Base-by-base conservation (phyloP, 208 protist species). In the Wallacemonas rigidus region DNA sequence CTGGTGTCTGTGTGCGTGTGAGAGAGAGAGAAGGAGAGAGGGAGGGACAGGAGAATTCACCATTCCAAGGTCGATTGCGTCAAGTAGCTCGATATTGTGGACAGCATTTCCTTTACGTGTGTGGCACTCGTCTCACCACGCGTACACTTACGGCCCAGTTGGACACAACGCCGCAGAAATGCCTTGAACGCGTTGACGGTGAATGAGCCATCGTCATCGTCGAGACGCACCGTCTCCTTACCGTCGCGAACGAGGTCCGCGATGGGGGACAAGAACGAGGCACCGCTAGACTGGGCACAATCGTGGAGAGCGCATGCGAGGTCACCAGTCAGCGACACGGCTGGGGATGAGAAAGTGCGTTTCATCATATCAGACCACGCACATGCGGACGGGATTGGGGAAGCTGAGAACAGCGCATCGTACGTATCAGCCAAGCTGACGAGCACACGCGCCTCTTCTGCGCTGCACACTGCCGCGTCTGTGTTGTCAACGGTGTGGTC, bases 131-230 rank as follows among this genome's bases (percentile, higher is more conserved):
- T 26, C 26, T 44, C 54, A 5, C 45, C 38, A 8, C 76, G 57
- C 39, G 74, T 72, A 67, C 77, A 82, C 55, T 68, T 74, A n/a
- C 85, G 64, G 17, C 80, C 82, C 7, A 77, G 62, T 8, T 56
- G 26, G 47, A 86, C 36, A 76, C 84, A 92, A 35, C 77, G 75
- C 39, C 60, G 60, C 55, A 87, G 14, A 56, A 91, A 69, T 51
- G 82, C 68, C 53, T 80, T 86, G 44, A 94, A 71, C 55, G 81
- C 54, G 40, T 70, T 67, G 57, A 89, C 85, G 14, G 80, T 84
- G 67, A 85, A 85, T 3, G 74, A 76, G 44, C 89, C 87, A 77
- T 91, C 83, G 64, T 89, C 85, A 15, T 72, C 69, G 8, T 65
- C 51, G 15, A 12, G 7, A n/a, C 45, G 41, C 26, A 26, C 17